Base-by-base conservation (phyloP, 2,329 filamentous ascomycete genomes). In the Remersonia thermophila region DNA sequence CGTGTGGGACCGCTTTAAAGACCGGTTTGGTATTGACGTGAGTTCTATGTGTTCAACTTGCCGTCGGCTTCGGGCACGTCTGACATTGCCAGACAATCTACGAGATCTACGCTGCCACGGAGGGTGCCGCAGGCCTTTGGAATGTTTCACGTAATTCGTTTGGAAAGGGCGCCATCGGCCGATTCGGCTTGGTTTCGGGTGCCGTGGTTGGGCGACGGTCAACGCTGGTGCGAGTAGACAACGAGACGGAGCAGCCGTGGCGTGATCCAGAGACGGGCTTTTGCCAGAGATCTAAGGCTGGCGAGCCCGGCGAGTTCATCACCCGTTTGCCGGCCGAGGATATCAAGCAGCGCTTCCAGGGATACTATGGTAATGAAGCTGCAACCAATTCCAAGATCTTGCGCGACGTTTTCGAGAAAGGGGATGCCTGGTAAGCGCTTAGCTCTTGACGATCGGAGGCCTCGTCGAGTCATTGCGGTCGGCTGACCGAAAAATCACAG, bases 21-120 rank as follows among this genome's bases (percentile, higher is more conserved):
- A 81, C 17, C 77, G 86, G n/a, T 93, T 91, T 50, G 77, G 72
- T 14, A 72, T 93, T 39, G 71, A 75, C 27, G 45, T 46, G 12
- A 38, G 45, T 38, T 9, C 10, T 25, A 13, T 8, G 20, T 23
- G 5, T 23, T 23, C 5, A 23, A 23, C 20, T n/a, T n/a, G n/a
- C n/a, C 20, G 20, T 23, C 20, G 5, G 9, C 20, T 28, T 9
- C 7, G 2, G 12, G 9, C 13, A 25, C 2, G 8, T 11, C 32
- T 27, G 6, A 25, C 11, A 30, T 8, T 3, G 2, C 3, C 26
- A 48, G 46, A 70, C 70, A 2, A 73, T 89, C 39, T 77, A 71
- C 40, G 84, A 93, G 51, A 86, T 93, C 55, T 93, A 91, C 56
- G 79, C 79, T 7, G 71, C 81, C 2, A 86, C 83, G 0, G 83